phyloP scores from a whole-genome alignment of 169 alveolate species.

The Babesia bigemina region DNA sequence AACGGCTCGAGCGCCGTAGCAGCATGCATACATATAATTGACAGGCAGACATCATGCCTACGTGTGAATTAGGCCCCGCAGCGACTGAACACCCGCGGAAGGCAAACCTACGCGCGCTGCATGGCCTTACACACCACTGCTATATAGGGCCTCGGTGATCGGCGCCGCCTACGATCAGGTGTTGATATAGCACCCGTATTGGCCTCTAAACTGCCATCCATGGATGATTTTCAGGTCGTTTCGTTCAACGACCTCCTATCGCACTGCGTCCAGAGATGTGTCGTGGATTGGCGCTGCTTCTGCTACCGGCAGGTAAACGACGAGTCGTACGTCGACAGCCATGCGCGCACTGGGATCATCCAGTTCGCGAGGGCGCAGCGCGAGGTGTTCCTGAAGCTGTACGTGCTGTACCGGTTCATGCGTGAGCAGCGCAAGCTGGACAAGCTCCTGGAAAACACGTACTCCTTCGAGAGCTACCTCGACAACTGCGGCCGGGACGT shows the following conservation, averaged over 20 bases:
- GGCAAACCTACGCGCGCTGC: too few species aligned
- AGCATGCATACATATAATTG: too few species aligned
- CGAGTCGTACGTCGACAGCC: conserved; percentile 27
- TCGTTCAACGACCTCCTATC: conserved; percentile 49
- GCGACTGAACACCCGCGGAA: too few species aligned
- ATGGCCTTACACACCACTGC: too few species aligned
- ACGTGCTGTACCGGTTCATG: conserved; percentile 28
- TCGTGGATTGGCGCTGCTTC: conserved; percentile 58
- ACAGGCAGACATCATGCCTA: too few species aligned
- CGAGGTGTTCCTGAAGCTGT: conserved; percentile 61
- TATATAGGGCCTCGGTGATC: too few species aligned
- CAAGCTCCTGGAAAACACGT: conserved; percentile 28
- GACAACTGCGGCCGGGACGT: conserved; percentile 26
- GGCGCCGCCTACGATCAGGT: too few species aligned
- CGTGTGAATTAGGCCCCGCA: too few species aligned
- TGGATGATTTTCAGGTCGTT: conserved; percentile 48
- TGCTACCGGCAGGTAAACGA: conserved; percentile 40
- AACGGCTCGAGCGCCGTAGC: too few species aligned
- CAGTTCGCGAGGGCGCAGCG: conserved; percentile 66
- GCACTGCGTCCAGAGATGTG: conserved; percentile 46
- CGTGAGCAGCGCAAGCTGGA: conserved; percentile 37
- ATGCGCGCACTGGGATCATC: conserved; percentile 35
- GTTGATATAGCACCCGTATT: too few species aligned
- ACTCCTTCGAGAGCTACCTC: conserved; percentile 28
- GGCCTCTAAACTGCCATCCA: background rate